Evolutionary conservation across 2,329 filamentous ascomycete species (phyloP), one percentile per base, ranked within the genome.

Genomic region (Calonectria crousiana): DNA sequence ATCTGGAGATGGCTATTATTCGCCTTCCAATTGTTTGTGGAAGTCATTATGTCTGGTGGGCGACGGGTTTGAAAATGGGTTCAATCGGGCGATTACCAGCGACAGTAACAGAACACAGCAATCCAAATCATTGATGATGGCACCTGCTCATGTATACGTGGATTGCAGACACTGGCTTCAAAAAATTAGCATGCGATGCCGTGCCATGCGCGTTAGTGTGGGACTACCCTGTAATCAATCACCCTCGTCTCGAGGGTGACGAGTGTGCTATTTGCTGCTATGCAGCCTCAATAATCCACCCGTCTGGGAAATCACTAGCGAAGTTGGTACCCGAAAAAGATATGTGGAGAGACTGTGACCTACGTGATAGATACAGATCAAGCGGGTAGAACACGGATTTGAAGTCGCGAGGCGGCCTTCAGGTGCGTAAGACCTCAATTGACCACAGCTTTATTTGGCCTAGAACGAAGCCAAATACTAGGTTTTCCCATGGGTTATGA

Each of bases 321-420:
- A 47, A 47, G 10, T n/a, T n/a, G 23, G 20, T 1, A 23, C 9
- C n/a, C 10, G n/a, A 47, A 47, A 47, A 34, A 2, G 10, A 34
- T 1, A 44, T 9, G 18, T 20, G 16, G 9, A n/a, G 20, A 47
- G 20, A n/a, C n/a, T n/a, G n/a, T n/a, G n/a, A n/a, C n/a, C n/a
- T 89, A 89, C 76, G 78, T 89, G 34, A 88, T 87, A 0, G 86
- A 88, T 74, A 85, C 84, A 3, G 83, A 82, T 20, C 75, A 66
- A 56, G 72, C 80, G 9, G 78, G 81, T 38, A 84, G 83, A 3
- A 10, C 26, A 32, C 23, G 60, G 60, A 23, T 49, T 6, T 26
- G 51, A 23, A 6, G 51, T 32, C n/a, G 26, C 28, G 18, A 41
- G 10, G 38, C 41, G 28, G 41, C 60, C 14, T 49, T 41, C 10